These are phyloP conservation scores for Tylopilus sp. DNA, from an alignment of 768 basidiomycete genomes.

Conservation along the genomic window DNA sequence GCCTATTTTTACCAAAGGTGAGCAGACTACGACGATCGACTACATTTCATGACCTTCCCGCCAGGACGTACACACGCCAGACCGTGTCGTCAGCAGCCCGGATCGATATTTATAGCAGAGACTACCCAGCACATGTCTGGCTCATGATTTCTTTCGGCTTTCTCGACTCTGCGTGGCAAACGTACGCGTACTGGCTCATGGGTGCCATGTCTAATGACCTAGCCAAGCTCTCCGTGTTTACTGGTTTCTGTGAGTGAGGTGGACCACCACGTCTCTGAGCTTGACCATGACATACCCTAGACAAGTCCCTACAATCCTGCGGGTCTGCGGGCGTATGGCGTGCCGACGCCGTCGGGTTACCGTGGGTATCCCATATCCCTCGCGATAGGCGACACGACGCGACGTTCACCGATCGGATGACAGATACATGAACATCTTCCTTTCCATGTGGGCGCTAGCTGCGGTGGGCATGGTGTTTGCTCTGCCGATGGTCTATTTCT, in stretches of 20 bases:
- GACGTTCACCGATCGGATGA: background rate
- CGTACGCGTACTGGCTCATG: constrained; percentile 79
- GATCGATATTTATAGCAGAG: constrained; percentile 57
- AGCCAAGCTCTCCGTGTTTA: constrained; percentile 73
- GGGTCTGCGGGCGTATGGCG: constrained; percentile 73
- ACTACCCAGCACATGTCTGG: constrained; percentile 55
- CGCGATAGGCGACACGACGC: background rate
- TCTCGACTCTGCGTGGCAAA: constrained; percentile 85
- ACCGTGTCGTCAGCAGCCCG: constrained; percentile 36
- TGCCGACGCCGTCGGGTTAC: constrained; percentile 57
- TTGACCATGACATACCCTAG: constrained; percentile 25
- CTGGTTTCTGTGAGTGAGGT: constrained; percentile 69
- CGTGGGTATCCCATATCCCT: constrained; percentile 43
- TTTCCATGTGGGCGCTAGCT: constrained; percentile 69
- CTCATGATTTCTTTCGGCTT: constrained; percentile 74
- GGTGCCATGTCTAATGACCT: constrained; percentile 86
- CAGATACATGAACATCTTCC: constrained; percentile 68
- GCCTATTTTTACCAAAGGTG: constrained; percentile 75
- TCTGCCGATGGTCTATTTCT: constrained; percentile 69
- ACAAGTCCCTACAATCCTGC: constrained; percentile 74
- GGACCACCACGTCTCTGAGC: background rate
- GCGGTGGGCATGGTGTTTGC: constrained; percentile 63
- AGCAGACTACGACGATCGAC: constrained; percentile 7
- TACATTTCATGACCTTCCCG: background rate
- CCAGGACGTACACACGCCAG: constrained; percentile 53